Conservation (phyloP, 78 protist genomes). For the Cavenderia fasciculata region DNA sequence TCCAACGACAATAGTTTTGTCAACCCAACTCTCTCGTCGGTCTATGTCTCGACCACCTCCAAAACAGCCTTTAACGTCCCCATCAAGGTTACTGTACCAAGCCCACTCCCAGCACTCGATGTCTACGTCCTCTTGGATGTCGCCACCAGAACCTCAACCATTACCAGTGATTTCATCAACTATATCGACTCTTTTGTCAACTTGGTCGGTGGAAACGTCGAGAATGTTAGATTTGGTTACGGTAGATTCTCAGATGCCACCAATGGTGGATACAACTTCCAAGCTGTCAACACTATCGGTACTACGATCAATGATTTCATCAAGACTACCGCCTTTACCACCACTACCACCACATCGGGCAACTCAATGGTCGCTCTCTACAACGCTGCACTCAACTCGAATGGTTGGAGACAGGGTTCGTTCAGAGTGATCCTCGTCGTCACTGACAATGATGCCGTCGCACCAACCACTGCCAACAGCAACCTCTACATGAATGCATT, state of each 20-base stretch:
- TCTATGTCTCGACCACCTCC: background rate
- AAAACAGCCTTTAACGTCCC: background rate
- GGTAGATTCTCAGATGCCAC: slow-evolving; percentile 15
- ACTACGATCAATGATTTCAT: too few relatives aligned
- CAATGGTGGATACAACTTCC: background rate
- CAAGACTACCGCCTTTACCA: too few relatives aligned
- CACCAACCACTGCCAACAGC: background rate
- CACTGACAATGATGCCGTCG: slow-evolving; percentile 25
- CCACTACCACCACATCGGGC: background rate
- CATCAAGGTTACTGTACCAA: slow-evolving; percentile 11
- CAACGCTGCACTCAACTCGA: slow-evolving; percentile 13
- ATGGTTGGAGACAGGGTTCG: slow-evolving; percentile 36
- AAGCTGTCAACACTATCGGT: background rate
- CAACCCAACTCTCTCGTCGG: background rate
- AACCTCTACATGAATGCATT: background rate
- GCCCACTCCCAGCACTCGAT: background rate
- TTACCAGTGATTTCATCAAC: background rate
- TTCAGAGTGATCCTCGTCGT: background rate
- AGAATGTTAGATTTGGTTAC: background rate
- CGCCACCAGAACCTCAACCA: background rate
- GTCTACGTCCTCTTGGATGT: slow-evolving; percentile 4
- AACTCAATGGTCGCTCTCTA: background rate
- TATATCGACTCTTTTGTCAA: background rate
- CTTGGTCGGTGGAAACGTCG: background rate
- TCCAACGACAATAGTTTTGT: background rate